Conservation (phyloP, 2,329 filamentous ascomycete species). For the Beauveria caledonica region DNA sequence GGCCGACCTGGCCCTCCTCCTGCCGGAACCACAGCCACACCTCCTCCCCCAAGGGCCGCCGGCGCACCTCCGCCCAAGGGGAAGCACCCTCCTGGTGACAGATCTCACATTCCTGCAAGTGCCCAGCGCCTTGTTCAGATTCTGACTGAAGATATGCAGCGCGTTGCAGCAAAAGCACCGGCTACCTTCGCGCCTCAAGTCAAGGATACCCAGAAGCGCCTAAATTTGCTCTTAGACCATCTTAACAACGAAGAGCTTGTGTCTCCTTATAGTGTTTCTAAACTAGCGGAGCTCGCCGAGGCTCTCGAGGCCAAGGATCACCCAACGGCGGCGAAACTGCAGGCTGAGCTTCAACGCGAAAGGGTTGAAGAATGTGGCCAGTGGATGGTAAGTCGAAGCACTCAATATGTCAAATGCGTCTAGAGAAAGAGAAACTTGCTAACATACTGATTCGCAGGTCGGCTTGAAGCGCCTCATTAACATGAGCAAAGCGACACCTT, state of each 20-base stretch:
- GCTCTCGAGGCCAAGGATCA: conserved; percentile 64
- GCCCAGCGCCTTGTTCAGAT: conserved; percentile 76
- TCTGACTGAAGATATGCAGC: conserved; percentile 75
- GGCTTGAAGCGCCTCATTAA: conserved; percentile 69
- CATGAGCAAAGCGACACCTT: conserved; percentile 71
- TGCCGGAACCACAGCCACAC: conserved; percentile 21
- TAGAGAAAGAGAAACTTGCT: conserved; percentile 22
- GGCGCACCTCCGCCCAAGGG: conserved; percentile 43
- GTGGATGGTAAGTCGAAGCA: conserved; percentile 66
- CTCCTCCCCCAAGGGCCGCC: conserved; percentile 39
- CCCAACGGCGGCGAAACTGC: conserved; percentile 56
- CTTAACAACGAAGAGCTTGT: conserved; percentile 92
- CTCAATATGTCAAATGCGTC: too few relatives aligned
- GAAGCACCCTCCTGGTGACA: conserved; percentile 76
- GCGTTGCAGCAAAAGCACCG: conserved; percentile 78
- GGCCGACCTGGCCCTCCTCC: conserved; percentile 24
- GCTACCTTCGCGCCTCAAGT: conserved; percentile 82
- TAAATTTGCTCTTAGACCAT: conserved; percentile 92
- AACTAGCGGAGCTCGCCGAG: conserved; percentile 55
- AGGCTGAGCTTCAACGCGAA: conserved; percentile 67
- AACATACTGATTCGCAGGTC: conserved; percentile 42
- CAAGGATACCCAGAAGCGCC: conserved; percentile 85
- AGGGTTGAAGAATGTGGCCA: conserved; percentile 74
- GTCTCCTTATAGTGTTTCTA: conserved; percentile 66
- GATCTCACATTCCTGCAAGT: conserved; percentile 73